Base-by-base conservation (phyloP, 805 yeast species). In the Suhomyces tanzawaensis region DNA sequence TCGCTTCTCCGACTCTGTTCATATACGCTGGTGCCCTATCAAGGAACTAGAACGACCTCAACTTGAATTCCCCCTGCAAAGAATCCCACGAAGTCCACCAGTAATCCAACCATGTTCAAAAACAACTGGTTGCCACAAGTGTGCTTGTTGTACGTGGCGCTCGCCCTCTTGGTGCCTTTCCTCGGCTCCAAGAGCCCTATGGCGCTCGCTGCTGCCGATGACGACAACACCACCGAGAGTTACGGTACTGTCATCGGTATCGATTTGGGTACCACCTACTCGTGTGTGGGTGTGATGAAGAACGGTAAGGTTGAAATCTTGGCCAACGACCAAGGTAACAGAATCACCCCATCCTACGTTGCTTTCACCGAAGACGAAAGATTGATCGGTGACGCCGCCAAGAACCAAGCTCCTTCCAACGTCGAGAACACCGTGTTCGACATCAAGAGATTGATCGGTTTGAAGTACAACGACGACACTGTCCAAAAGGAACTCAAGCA, bases 311-410 rank as follows among this genome's bases (percentile, higher is more conserved):
- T 90, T 37, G 97, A 90, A 71, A 90, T 89, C 67, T 85, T 89
- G 62, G 96, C 97, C 58, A 89, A 89, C 66, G 97, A 90, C 69
- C 97, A 89, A 76, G 97, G 97, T 81, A 89, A 89, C 80, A 87
- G 97, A 78, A 89, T 90, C 44, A 90, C 97, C 41, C 96, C 97
- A 41, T 90, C 96, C 22, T 90, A 84, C 64, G 97, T 90, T 40
- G 96, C 96, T 29, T 89, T 89, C 75, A 86, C 95, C 38, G 93
- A 85, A 52, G 79, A 85, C 40, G 97, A 89, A 76, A 82, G 96
- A 72, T 76, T 88, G 58, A 86, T 88, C 59, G 96, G 96, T 72
- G 96, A 88, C 66, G 91, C 96, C 52, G 97, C 96, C 50, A 89
- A 89, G 82, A 89, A 90, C 71, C 97, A 89, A 74, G 96, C 96